A percentile compares a stretch with the other conserved stretches of the same genome.
These are phyloP conservation scores for Bidens hawaiensis DNA, from an alignment of 140 eudicot genomes.

Conservation along the genomic window DNA sequence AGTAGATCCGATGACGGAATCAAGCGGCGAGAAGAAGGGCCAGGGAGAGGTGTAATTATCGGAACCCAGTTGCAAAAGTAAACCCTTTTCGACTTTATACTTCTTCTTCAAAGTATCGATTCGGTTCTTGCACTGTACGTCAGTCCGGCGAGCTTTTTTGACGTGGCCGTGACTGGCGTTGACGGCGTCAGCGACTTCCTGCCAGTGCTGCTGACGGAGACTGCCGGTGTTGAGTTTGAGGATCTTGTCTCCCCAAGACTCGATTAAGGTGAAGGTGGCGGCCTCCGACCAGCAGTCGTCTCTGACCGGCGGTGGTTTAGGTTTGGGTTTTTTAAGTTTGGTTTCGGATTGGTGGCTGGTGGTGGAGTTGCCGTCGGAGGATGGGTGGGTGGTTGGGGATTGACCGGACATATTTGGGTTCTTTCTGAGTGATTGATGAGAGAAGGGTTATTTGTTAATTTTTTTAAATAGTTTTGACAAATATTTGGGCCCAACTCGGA, in stretches of 20 bases:
- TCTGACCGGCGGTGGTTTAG: conserved; percentile 29
- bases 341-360: not conserved
- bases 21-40: conserved; percentile 56
- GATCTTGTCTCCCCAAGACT: conserved; percentile 52
- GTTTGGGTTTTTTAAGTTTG: not conserved
- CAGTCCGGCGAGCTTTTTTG: conserved; percentile 40
- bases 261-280: conserved; percentile 49
- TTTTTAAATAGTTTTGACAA: no score
- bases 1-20: conserved; percentile 42
- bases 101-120: conserved; percentile 66
- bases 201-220: conserved; percentile 72
- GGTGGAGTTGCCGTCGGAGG: not conserved
- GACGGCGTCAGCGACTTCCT: conserved; percentile 56
- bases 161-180: conserved; percentile 42
- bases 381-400: conserved; percentile 3
- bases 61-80: conserved; percentile 19
- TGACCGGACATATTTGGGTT: conserved; percentile 27
- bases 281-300: conserved; percentile 68
- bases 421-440: conserved; percentile 23
- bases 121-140: conserved; percentile 58
- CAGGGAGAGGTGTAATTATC: conserved; percentile 48
- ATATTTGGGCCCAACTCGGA: no score
- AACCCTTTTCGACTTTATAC: conserved; percentile 49
- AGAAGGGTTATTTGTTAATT: no score
- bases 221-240: conserved; percentile 45